Evolutionary conservation across 768 basidiomycete species (phyloP), one percentile per base, ranked within the genome.

Genomic region (Lentinula guzmanii): DNA sequence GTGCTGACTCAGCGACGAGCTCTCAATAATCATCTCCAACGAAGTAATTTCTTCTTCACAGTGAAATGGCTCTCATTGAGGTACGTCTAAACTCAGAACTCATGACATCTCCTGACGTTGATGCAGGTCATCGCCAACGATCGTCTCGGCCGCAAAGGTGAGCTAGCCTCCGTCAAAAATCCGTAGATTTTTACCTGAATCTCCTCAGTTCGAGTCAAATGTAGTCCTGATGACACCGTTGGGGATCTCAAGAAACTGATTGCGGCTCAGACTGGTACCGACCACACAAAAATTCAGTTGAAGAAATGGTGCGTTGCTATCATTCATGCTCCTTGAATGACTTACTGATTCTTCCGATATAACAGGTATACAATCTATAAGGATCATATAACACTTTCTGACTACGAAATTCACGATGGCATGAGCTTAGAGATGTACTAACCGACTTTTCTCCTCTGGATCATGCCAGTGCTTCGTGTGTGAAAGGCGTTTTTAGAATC

Each of bases 241-340:
- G 96, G 96, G 45, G 96, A 98, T 71, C 80, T 99, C 64, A 98
- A 98, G 83, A 90, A 90, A 73, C 87, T 99, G 63, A 98, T 99
- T 66, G 96, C 90, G 1, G 96, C 95, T 0, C 97, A 99, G 74
- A 97, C 85, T 0, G 97, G 97, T 58, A 97, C 96, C 15, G 86
- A 93, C 69, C 68, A 76, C 4, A 76, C 73, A 37, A 98, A 96
- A 84, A 96, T 99, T 62, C 83, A 87, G 69, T 77, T 99, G 57
- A 98, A 97, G 88, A 98, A 98, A 83, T 98, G 95, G 97, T 93
- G 65, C 62, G 88, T 73, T n/a, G n/a, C 16, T 21, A 16, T 37
- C 41, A 16, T 3, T 39, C 46, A 34, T n/a, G 45, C 24, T 39
- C 33, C 11, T 35, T n/a, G 31, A 28, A 21, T 28, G 13, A 31